Evolutionary conservation across 257 asterid genomes (phyloP), one percentile per base, ranked within the genome.

Genomic region (Nicotiana knightiana): DNA sequence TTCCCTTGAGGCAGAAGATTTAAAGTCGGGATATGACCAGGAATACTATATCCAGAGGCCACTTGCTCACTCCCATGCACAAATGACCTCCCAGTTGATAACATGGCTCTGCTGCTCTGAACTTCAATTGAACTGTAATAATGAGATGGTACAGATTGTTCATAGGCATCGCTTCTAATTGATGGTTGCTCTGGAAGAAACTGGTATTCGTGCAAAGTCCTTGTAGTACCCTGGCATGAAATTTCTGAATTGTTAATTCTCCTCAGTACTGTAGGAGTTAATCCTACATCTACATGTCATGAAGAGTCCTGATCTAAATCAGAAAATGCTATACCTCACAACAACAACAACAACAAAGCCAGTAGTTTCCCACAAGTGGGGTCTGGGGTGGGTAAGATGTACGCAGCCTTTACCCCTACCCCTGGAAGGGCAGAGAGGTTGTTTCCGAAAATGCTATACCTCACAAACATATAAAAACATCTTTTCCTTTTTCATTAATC

Each of bases 111-210:
- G 80, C 90, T 85, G 82, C 83, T 88, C 83, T 70, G 89, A 84
- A 81, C 81, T 82, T 93, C 98, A 84, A 84, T 87, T 35, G 91
- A 89, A 82, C 90, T 85, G 86, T 91, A 86, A 85, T 81, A 86
- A 76, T 88, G 93, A 57, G 89, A 82, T 21, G 93, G 81, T 71
- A 80, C 82, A 61, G 82, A 66, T 82, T 87, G 85, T 67, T 91
- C 97, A 68, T 86, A 86, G 32, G 87, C 83, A 83, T 89, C 93
- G 24, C 82, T 91, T 86, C 94, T 89, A 54, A 84, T 82, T 67
- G 92, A 87, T 76, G 98, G 94, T 79, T 92, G 92, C 88, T 94
- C 97, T 10, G 98, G 97, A 79, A 94, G 93, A 89, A 94, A 94
- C 83, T 94, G 95, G 86, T 90, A 92, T 70, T 94, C 97, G 7